Evolutionary conservation across 129 eudicot genomes (phyloP).

Genomic region (Gnaphalium uliginosum): DNA sequence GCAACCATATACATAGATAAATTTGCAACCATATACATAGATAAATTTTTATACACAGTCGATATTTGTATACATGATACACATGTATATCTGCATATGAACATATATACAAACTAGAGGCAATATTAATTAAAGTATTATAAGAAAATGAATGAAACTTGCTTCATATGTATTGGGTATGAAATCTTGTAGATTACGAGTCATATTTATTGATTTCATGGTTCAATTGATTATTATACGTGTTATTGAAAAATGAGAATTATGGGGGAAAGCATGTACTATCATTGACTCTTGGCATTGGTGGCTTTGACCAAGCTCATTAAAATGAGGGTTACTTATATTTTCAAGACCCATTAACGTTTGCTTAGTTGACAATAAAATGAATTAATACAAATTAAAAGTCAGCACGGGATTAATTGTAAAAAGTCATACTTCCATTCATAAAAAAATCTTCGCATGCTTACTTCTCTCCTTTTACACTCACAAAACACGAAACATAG

Average conservation of each 20-base stretch:
- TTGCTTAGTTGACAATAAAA: slow-evolving; percentile 31
- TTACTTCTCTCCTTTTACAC: neutral
- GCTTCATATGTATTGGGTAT: neutral
- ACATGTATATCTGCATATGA: neutral
- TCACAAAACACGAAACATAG: neutral
- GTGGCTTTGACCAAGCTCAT: slow-evolving; percentile 41
- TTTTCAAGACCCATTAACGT: slow-evolving; percentile 33
- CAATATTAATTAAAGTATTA: neutral
- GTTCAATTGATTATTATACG: slow-evolving; percentile 13
- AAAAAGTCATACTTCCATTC: slow-evolving; percentile 17
- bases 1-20: no score
- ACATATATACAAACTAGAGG: neutral
- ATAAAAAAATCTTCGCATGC: neutral
- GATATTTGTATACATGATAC: no score
- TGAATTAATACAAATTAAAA: slow-evolving; percentile 14
- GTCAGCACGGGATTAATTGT: slow-evolving; percentile 34
- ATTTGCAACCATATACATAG: no score
- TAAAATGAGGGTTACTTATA: slow-evolving; percentile 29
- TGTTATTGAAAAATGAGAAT: slow-evolving; percentile 36
- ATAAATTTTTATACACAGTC: no score
- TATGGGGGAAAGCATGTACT: slow-evolving; percentile 38
- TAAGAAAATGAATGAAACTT: neutral
- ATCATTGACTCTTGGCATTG: slow-evolving; percentile 42
- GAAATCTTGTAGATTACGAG: neutral
- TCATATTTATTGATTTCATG: slow-evolving; percentile 23